A percentile compares a stretch with the other conserved stretches of the same genome.
phyloP scores from a whole-genome alignment of 768 basidiomycete species.

The Neoboletus subvelutipes region DNA sequence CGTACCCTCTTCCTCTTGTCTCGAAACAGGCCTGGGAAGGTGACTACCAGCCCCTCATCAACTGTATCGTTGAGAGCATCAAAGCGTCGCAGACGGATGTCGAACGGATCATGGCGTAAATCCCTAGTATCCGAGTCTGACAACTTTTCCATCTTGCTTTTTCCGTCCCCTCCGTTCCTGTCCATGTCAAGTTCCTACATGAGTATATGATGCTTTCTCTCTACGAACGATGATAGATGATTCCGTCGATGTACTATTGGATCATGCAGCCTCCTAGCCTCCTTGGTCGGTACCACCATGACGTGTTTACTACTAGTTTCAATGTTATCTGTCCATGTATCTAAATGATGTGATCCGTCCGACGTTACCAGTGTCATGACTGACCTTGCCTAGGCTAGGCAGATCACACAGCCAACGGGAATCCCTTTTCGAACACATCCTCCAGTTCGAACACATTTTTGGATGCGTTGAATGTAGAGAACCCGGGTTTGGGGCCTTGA shows the following conservation, averaged over 20 bases:
- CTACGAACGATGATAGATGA: neutral
- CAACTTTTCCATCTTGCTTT: neutral
- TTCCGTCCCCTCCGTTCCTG: neutral
- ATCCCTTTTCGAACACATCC: no score
- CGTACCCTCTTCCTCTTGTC: neutral
- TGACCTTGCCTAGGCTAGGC: no score
- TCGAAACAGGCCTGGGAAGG: slow-evolving; percentile 34
- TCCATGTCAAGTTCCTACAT: neutral
- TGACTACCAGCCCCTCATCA: slow-evolving; percentile 33
- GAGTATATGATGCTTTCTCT: neutral
- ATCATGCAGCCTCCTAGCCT: neutral
- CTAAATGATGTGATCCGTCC: no score
- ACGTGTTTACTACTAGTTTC: no score
- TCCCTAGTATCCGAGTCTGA: neutral
- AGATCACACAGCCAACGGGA: no score
- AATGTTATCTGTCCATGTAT: no score
- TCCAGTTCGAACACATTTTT: no score
- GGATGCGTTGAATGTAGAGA: no score
- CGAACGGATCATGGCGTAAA: slow-evolving; percentile 32
- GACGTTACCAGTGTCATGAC: no score
- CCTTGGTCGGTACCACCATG: no score
- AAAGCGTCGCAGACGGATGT: slow-evolving; percentile 26
- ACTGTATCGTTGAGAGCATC: slow-evolving; percentile 31
- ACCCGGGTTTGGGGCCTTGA: no score
- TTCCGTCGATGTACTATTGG: neutral